Evolutionary conservation across 306 rosid genomes (phyloP), one percentile per base, ranked within the genome.

Genomic region (Mucuna pruriens): DNA sequence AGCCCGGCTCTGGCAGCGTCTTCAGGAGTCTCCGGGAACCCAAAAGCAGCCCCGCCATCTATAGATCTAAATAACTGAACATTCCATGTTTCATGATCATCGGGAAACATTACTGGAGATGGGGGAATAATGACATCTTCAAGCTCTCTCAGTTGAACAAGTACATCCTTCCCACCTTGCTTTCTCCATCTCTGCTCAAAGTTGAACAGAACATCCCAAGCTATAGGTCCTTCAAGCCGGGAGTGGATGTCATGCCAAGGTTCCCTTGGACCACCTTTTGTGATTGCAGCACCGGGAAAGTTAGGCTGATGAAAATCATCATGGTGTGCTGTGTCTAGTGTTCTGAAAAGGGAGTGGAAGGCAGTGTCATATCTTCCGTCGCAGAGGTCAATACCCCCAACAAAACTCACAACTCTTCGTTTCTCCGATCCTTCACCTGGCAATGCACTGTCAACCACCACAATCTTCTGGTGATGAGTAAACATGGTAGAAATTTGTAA

Each of bases 161-260:
- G 95, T 36, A 89, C 0, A 80, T 91, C 95, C 80, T 91, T 89
- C 77, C 92, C 95, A 55, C 95, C 95, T 89, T 91, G 95, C 81
- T 89, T 89, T 82, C 80, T 89, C 95, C 95, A 91, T 48, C 95
- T 80, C 77, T 91, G 95, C 84, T 91, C 95, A 73, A 91, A 91
- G 87, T 91, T 91, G 76, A 84, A 91, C 83, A 91, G 64, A 71
- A 91, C 92, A 83, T 91, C 95, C 95, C 95, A 91, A 34, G 95
- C 95, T 45, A 91, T 87, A 1, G 95, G 91, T 69, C 95, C 95
- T 86, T 91, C 95, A 46, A 91, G 90, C 16, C 95, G 90, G 71
- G 90, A 91, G 81, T 91, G 95, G 79, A 91, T 87, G 71, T 91
- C 95, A 15, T 91, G 95, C 95, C 95, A 91, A 26, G 95, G 95